phyloP scores from a whole-genome alignment of 1,284 basidiomycete genomes.

The Cryptococcus hybrid region DNA sequence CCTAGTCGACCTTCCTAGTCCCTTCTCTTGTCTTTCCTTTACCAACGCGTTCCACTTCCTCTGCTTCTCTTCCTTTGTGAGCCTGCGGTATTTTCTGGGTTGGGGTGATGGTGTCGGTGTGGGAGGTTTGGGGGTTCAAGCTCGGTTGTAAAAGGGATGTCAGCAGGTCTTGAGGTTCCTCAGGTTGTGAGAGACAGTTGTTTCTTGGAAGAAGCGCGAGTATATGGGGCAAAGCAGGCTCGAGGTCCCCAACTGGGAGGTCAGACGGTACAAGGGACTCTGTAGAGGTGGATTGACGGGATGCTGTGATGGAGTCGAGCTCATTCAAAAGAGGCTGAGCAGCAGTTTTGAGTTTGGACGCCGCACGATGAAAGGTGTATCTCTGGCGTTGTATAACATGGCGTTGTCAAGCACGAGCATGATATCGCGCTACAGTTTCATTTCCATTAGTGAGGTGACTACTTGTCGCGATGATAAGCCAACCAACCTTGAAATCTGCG shows the following conservation, averaged over 20 bases:
- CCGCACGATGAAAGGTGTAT: conserved; percentile 69
- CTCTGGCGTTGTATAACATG: conserved; percentile 76
- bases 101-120: conserved; percentile 54
- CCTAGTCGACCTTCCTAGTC: no score
- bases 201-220: conserved; percentile 18
- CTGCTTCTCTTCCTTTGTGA: conserved; percentile 7
- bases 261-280: neutral
- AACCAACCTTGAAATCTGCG: conserved; percentile 66
- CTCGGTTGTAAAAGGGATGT: conserved; percentile 65
- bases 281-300: neutral
- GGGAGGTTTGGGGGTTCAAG: conserved; percentile 61
- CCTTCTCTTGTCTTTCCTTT: no score
- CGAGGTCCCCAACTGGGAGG: conserved; percentile 62
- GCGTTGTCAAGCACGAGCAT: conserved; percentile 83
- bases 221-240: conserved; percentile 58
- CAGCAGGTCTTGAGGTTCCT: conserved; percentile 58
- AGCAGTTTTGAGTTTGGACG: conserved; percentile 65
- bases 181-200: conserved; percentile 10
- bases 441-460: conserved; percentile 1
- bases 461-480: neutral
- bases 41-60: conserved; percentile 20
- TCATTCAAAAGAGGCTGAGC: conserved; percentile 62
- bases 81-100: conserved; percentile 31
- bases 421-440: conserved; percentile 66
- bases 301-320: conserved; percentile 51